Conservation (phyloP, 805 yeast species). For the Torulaspora delbrueckii region DNA sequence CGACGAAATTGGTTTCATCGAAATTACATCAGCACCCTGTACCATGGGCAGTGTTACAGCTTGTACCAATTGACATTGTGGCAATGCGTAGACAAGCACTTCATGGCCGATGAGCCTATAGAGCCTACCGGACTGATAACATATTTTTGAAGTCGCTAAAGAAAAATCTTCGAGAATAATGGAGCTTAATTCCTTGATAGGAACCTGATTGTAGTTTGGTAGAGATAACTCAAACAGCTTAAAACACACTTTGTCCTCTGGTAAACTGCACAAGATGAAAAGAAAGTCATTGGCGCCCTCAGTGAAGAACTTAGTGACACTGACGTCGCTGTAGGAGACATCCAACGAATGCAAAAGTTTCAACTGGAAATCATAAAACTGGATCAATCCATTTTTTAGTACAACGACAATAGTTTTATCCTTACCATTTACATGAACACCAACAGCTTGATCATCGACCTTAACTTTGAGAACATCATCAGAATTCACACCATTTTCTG, state of each 20-base stretch:
- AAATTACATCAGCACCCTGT: constrained; percentile 12
- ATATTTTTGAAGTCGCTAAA: constrained; percentile 19
- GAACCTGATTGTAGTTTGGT: constrained; percentile 6
- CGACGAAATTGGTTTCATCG: constrained; percentile 29
- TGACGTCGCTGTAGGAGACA: constrained; percentile 23
- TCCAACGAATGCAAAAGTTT: constrained; percentile 23
- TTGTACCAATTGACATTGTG: constrained; percentile 25
- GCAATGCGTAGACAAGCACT: constrained; percentile 23
- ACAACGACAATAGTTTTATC: constrained; percentile 23
- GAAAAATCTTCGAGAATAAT: constrained; percentile 23
- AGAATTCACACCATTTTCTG: constrained; percentile 14
- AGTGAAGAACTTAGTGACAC: constrained; percentile 21
- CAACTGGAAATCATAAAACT: constrained; percentile 26
- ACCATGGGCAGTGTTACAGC: constrained; percentile 27
- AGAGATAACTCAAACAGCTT: constrained; percentile 22
- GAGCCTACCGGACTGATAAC: constrained; percentile 30
- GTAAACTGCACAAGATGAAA: constrained; percentile 22
- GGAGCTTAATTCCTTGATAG: constrained; percentile 26
- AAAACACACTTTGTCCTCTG: constrained; percentile 22
- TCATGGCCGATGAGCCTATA: constrained; percentile 20
- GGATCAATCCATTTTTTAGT: constrained; percentile 30
- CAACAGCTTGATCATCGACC: constrained; percentile 17
- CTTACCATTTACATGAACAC: constrained; percentile 18
- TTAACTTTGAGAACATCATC: constrained; percentile 17
- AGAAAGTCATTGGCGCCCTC: constrained; percentile 18